phyloP scores from a whole-genome alignment of 2,329 filamentous ascomycete species.

The Zopfia rhizophila region DNA sequence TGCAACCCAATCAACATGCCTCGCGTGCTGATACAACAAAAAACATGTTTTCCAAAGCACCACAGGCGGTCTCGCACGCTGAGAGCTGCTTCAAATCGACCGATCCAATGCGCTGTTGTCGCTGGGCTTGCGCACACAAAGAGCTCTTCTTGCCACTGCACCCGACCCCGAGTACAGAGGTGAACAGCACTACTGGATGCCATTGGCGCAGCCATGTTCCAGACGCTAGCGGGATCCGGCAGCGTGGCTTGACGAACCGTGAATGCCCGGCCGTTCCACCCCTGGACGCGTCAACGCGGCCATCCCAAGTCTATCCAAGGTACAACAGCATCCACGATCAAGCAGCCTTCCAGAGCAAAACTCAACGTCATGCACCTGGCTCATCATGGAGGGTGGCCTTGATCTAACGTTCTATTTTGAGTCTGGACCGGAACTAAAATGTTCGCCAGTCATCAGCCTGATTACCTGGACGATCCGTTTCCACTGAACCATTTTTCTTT shows the following conservation, averaged over 20 bases:
- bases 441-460: slow-evolving; percentile 38
- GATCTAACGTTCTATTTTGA: slow-evolving; percentile 36
- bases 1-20: slow-evolving; percentile 7
- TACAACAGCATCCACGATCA: slow-evolving; percentile 32
- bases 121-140: slow-evolving; percentile 20
- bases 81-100: slow-evolving; percentile 6
- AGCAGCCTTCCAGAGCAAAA: slow-evolving; percentile 31
- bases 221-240: slow-evolving; percentile 37
- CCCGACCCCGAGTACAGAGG: slow-evolving; percentile 26
- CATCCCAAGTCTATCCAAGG: slow-evolving; percentile 39
- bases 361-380: slow-evolving; percentile 47
- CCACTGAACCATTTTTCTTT: slow-evolving; percentile 35
- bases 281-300: slow-evolving; percentile 19
- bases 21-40: slow-evolving; percentile 38
- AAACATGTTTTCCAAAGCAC: background rate
- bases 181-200: slow-evolving; percentile 7
- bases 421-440: slow-evolving; percentile 26
- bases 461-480: slow-evolving; percentile 29
- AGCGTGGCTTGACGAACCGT: slow-evolving; percentile 32
- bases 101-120: slow-evolving; percentile 2
- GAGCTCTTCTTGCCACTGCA: slow-evolving; percentile 35
- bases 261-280: slow-evolving; percentile 29
- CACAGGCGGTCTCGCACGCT: too few relatives aligned
- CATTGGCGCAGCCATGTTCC: slow-evolving; percentile 27
- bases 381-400: slow-evolving; percentile 15